Conservation (phyloP, 352 stramenopile genomes). For the Phytophthora cactorum region DNA sequence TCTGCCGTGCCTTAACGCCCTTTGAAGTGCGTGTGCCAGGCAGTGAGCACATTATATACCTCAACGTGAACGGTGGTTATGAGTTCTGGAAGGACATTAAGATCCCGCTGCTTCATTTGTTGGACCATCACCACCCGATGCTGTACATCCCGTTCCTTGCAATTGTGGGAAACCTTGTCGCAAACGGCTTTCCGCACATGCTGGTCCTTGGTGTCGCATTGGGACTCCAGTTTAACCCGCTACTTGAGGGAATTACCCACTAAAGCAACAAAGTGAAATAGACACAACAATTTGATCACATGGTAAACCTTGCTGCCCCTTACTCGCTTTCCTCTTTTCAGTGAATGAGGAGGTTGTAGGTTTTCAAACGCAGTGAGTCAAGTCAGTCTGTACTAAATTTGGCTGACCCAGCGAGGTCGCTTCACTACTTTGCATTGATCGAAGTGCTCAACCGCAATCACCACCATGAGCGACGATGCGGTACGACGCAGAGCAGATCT, state of each 20-base stretch:
- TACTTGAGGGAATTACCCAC: conserved; percentile 52
- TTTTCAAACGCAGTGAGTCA: no score
- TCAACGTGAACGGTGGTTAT: conserved; percentile 86
- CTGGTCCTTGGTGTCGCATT: conserved; percentile 66
- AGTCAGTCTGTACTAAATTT: no score
- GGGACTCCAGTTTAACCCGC: conserved; percentile 57
- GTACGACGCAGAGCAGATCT: conserved; percentile 24
- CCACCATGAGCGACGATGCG: conserved; percentile 57
- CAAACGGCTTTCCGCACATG: conserved; percentile 76
- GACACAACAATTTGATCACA: neutral
- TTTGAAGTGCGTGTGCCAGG: conserved; percentile 70
- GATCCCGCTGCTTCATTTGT: conserved; percentile 70
- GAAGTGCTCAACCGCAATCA: neutral
- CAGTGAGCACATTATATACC: conserved; percentile 75
- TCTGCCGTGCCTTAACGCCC: conserved; percentile 62
- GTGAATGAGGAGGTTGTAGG: neutral
- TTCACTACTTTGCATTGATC: neutral
- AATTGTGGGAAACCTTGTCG: conserved; percentile 68
- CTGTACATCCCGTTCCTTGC: conserved; percentile 79
- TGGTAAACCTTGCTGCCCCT: no score
- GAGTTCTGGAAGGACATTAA: conserved; percentile 87
- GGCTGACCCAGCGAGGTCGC: no score
- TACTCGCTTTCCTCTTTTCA: no score
- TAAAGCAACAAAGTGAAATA: conserved; percentile 11
- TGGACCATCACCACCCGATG: conserved; percentile 72